phyloP scores from a whole-genome alignment of 2,329 filamentous ascomycete species.

The Ciborinia camelliae region DNA sequence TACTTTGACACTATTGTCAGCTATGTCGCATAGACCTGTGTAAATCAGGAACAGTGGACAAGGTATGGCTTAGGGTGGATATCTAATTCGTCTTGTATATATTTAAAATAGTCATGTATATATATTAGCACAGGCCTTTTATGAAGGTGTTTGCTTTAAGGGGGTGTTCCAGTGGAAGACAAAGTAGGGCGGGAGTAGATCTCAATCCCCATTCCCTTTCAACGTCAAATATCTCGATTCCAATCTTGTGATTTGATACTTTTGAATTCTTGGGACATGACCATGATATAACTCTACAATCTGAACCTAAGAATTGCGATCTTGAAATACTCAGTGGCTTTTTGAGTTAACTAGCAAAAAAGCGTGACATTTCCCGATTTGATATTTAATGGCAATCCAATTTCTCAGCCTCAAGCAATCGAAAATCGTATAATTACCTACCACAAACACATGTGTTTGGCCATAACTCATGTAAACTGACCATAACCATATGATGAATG shows the following conservation, averaged over 20 bases:
- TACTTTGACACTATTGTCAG: conserved; percentile 14
- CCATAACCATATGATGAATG: not conserved
- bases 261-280: not conserved
- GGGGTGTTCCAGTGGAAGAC: not conserved
- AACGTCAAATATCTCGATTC: not conserved
- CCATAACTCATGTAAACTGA: not conserved
- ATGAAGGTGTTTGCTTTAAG: not conserved
- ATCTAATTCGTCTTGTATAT: conserved; percentile 18
- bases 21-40: conserved; percentile 11
- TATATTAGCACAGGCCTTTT: not conserved
- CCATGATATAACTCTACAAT: too few relatives aligned
- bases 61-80: not conserved
- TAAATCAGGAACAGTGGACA: not conserved
- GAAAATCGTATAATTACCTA: not conserved
- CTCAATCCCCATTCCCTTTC: not conserved
- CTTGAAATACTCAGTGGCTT: not conserved
- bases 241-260: not conserved
- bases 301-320: too few relatives aligned
- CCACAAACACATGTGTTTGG: not conserved
- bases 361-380: too few relatives aligned
- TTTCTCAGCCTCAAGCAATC: not conserved
- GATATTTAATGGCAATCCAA: not conserved
- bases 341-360: not conserved
- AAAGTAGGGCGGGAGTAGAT: not conserved
- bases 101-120: too few relatives aligned